Base-by-base conservation (phyloP, 495 filamentous ascomycete genomes). In the Evernia prunastri region DNA sequence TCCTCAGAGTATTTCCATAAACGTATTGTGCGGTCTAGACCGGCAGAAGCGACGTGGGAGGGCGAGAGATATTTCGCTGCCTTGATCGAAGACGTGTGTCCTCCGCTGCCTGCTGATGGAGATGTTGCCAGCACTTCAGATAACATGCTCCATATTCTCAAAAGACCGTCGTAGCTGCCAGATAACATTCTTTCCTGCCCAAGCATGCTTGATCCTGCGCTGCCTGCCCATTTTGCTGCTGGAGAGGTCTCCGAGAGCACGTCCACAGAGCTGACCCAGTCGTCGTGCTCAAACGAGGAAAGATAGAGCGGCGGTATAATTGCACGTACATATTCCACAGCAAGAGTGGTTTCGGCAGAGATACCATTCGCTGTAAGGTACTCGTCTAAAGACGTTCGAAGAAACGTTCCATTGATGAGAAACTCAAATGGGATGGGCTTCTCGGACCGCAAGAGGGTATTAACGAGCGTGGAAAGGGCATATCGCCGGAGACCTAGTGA, bases 261-360 rank as follows among this genome's bases (percentile, higher is more conserved):
- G 70, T 96, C 90, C n/a, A 96, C 88, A n/a, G 84, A 81, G 72
- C 87, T 89, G 39, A 98, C 89, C 94, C 94, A 98, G 70, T 97
- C 93, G 70, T 97, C 92, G 72, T 97, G 92, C 77, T 96, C 85
- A 74, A 95, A 97, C 61, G 88, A 90, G 9, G 92, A 85, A 49
- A 92, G 84, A 72, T 91, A 89, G 17, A 87, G 77, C 27, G 94
- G 95, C 1, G 94, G 94, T 72, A 96, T 86, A 59, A 95, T 77
- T 60, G 91, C 92, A 64, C 91, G 87, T 11, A 96, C 90, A 78
- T 97, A 98, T 79, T 97, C 92, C 53, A 98, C 82, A 39, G 87
- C 88, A 36, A 98, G 76, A 5, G 86, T 90, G 12, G 87, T 87
- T 77, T 98, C 94, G 36, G 91, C 81, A 47, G 90, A 95, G 63